These are phyloP conservation scores for Fusarium piperis DNA, from an alignment of 2,329 filamentous ascomycete species.

Conservation along the genomic window DNA sequence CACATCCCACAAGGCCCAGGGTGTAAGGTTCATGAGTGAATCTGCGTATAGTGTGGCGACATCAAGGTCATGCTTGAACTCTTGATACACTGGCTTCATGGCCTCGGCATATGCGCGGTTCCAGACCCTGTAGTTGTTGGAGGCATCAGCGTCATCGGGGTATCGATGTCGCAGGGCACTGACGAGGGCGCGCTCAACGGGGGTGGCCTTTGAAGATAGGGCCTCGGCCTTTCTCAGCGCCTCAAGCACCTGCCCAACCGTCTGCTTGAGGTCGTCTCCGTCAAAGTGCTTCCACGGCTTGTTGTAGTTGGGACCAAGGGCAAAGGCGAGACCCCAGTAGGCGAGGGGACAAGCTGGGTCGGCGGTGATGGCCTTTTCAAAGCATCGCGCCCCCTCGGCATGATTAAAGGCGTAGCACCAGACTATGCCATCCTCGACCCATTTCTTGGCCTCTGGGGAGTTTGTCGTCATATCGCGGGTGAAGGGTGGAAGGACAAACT, in stretches of 20 bases:
- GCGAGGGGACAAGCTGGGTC: slow-evolving; percentile 68
- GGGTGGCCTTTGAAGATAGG: slow-evolving; percentile 23
- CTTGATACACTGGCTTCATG: slow-evolving; percentile 48
- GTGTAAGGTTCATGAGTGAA: slow-evolving; percentile 55
- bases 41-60: slow-evolving; percentile 46
- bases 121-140: slow-evolving; percentile 54
- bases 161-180: slow-evolving; percentile 70
- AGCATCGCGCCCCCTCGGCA: slow-evolving; percentile 70
- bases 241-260: slow-evolving; percentile 16
- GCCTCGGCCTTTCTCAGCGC: slow-evolving; percentile 25
- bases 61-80: slow-evolving; percentile 49
- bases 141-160: slow-evolving; percentile 56
- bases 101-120: slow-evolving; percentile 41
- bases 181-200: slow-evolving; percentile 69
- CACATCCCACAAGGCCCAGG: slow-evolving; percentile 54
- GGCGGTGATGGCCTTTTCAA: slow-evolving; percentile 62
- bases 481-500: slow-evolving; percentile 38
- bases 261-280: slow-evolving; percentile 32
- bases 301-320: slow-evolving; percentile 76
- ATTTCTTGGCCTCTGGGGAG: slow-evolving; percentile 62
- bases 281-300: slow-evolving; percentile 68
- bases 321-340: slow-evolving; percentile 74
- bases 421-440: slow-evolving; percentile 74
- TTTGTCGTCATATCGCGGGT: slow-evolving; percentile 61
- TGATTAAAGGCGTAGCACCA: slow-evolving; percentile 80